Conservation (phyloP, 371 early-diverging fungal genomes). For the Mucor saturninus region DNA sequence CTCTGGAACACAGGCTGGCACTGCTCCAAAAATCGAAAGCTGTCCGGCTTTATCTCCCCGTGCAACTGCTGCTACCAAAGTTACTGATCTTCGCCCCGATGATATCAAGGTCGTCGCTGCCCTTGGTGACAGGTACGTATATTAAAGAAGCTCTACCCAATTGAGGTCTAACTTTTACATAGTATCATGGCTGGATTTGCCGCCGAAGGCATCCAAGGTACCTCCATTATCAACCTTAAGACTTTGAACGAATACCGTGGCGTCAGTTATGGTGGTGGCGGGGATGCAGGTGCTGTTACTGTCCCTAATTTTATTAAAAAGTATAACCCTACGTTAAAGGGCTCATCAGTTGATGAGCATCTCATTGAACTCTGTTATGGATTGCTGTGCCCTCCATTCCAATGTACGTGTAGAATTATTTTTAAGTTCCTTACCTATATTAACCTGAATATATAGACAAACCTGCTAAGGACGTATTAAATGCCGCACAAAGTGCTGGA, state of each 20-base stretch:
- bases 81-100: slow-evolving; percentile 56
- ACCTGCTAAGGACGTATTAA: slow-evolving; percentile 37
- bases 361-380: slow-evolving; percentile 50
- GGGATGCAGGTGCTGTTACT: slow-evolving; percentile 45
- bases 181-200: slow-evolving; percentile 74
- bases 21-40: slow-evolving; percentile 4
- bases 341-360: slow-evolving; percentile 46
- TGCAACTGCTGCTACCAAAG: slow-evolving; percentile 21
- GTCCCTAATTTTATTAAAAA: slow-evolving; percentile 48
- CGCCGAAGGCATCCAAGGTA: slow-evolving; percentile 43
- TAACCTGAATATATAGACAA: slow-evolving; percentile 13
- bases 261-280: slow-evolving; percentile 54
- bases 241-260: slow-evolving; percentile 50
- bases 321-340: slow-evolving; percentile 45
- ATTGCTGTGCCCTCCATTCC: slow-evolving; percentile 5
- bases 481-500: slow-evolving; percentile 59
- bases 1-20: slow-evolving; percentile 1
- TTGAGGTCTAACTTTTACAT: background rate
- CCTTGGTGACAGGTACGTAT: slow-evolving; percentile 62
- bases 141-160: background rate
- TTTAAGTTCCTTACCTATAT: slow-evolving; percentile 13
- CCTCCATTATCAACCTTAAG: slow-evolving; percentile 29
- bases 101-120: slow-evolving; percentile 68
- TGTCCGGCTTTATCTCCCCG: slow-evolving; percentile 51
- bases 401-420: slow-evolving; percentile 15